These are phyloP conservation scores for Discostella stelligeroides DNA, from an alignment of 108 stramenopile genomes.

Conservation along the genomic window DNA sequence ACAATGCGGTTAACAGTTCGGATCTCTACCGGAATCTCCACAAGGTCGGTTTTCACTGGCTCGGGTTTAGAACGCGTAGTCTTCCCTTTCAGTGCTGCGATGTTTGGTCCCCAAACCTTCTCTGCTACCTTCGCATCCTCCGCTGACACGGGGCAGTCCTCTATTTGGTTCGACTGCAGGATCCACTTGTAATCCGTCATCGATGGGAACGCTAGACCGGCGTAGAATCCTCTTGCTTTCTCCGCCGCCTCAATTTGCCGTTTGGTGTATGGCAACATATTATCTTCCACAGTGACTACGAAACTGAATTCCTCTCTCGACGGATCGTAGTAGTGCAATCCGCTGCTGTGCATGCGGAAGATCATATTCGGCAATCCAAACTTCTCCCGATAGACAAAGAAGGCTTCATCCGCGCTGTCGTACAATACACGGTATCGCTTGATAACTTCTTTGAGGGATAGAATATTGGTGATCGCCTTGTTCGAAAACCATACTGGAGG, in stretches of 20 bases:
- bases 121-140: slow-evolving; percentile 34
- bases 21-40: too few species aligned
- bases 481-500: background rate
- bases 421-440: background rate
- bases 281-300: too few species aligned
- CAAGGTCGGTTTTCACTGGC: too few species aligned
- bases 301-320: background rate
- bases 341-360: background rate
- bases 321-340: background rate
- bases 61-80: too few species aligned
- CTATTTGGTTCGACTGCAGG: slow-evolving; percentile 24
- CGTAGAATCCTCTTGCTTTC: slow-evolving; percentile 12
- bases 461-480: background rate
- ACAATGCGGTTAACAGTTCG: too few species aligned
- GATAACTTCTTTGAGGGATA: background rate
- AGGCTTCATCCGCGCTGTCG: background rate
- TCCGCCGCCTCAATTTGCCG: too few species aligned
- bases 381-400: background rate
- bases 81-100: slow-evolving; percentile 44
- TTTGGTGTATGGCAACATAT: too few species aligned
- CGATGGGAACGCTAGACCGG: slow-evolving; percentile 34
- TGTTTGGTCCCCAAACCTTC: slow-evolving; percentile 43
- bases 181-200: slow-evolving; percentile 22
- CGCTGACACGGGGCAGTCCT: slow-evolving; percentile 41
- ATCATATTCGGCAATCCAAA: background rate